phyloP scores from a whole-genome alignment of 495 filamentous ascomycete genomes.

The Aspergillus haitiensis region DNA sequence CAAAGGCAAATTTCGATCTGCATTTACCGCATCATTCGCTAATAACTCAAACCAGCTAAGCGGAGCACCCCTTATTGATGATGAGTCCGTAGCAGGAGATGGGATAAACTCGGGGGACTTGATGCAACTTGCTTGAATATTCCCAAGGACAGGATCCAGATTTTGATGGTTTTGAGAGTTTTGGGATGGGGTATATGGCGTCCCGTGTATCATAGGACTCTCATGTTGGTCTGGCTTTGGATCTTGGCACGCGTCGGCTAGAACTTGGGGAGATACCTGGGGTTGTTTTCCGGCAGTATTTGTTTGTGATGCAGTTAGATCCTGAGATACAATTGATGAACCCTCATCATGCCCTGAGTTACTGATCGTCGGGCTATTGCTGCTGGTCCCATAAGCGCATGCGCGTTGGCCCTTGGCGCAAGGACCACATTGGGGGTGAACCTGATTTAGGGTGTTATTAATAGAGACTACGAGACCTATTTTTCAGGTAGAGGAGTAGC shows the following conservation, averaged over 20 bases:
- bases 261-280: slow-evolving; percentile 25
- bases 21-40: slow-evolving; percentile 33
- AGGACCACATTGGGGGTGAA: slow-evolving; percentile 34
- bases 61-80: slow-evolving; percentile 25
- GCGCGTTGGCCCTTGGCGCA: slow-evolving; percentile 34
- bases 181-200: not conserved
- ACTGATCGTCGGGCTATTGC: not conserved
- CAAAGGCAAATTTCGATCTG: slow-evolving; percentile 28
- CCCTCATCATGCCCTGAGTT: not conserved
- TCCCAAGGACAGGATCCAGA: not conserved
- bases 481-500: not conserved
- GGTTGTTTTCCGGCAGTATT: not conserved
- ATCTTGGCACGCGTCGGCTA: slow-evolving; percentile 32
- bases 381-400: slow-evolving; percentile 24
- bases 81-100: slow-evolving; percentile 31
- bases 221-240: slow-evolving; percentile 14
- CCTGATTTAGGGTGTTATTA: slow-evolving; percentile 15
- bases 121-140: not conserved
- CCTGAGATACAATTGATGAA: not conserved
- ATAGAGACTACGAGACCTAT: not conserved
- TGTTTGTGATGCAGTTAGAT: not conserved
- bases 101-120: slow-evolving; percentile 16
- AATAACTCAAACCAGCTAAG: slow-evolving; percentile 36
- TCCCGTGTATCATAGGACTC: not conserved
- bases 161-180: slow-evolving; percentile 2